Evolutionary conservation across 73 alveolate genomes (phyloP), one percentile per base, ranked within the genome.

Genomic region (Tetrahymena elliotti): DNA sequence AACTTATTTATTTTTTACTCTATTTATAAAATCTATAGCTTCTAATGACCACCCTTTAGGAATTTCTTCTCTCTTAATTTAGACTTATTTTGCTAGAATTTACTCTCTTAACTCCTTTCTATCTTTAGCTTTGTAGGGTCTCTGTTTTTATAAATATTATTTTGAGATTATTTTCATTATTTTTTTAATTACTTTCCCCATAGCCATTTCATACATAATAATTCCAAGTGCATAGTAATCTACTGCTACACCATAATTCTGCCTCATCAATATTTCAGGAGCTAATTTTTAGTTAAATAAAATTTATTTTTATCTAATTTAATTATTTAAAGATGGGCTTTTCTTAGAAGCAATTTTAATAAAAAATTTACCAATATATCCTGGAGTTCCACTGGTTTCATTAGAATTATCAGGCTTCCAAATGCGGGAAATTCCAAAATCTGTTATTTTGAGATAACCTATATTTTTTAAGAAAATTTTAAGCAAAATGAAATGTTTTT

Each of bases 181-280:
- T 27, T 40, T 15, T 47, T 47, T 47, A 47, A 36, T 33, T 94
- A 94, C 96, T 53, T 94, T 96, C 36, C 98, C 98, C 84, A 96
- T 93, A 97, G 98, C 97, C 35, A 97, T 95, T 95, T 98, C 99
- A 97, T 97, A 98, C 37, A 98, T 97, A 27, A 98, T 98, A 7
- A 98, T 98, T 3, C 99, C 99, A 93, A 98, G 93, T n/a, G 99
- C 99, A 96, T 96, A 98, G 94, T 97, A 98, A 94, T 98, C 99
- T 34, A 97, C 95, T 36, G 97, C 97, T 84, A 97, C 97, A 92
- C 97, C 97, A 94, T 98, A 99, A 35, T 96, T 95, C 95, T 97
- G 84, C 52, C 98, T 93, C 84, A 96, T 94, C 97, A 98, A 96
- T 27, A 98, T 96, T 95, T 98, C 99, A 13, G 99, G 99, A 0